Base-by-base conservation (phyloP, 106 monocot species). In the Dendrobium huoshanense region DNA sequence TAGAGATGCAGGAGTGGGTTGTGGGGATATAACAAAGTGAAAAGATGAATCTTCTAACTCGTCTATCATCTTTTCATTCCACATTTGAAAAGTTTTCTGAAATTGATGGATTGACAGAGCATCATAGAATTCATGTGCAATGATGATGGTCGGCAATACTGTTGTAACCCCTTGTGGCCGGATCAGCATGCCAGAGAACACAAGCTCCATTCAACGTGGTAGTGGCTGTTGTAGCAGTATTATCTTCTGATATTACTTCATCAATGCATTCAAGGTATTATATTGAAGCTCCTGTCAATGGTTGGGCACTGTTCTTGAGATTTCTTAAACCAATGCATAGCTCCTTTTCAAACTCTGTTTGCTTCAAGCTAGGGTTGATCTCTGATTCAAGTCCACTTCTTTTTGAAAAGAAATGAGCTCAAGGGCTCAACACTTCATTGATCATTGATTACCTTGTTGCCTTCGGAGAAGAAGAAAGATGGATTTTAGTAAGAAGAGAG, bases 41-140 rank as follows among this genome's bases (percentile, higher is more conserved):
- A 98, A 95, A 61, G 77, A 81, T 59, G 92, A 94, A 86, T 98
- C 87, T 81, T 94, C 94, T 79, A 84, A 79, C 33, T 92, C 65
- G 84, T 98, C 91, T 82, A 97, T 59, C 98, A 98, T 95, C 75
- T 93, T 98, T 72, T 98, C 98, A 81, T 89, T 91, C 98, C 98
- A 98, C 49, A 94, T 94, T 82, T 84, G 85, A 47, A 89, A 68
- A 73, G 88, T 54, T 92, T 91, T 98, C 98, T 98, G 94, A 29
- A 29, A 29, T 29, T 29, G 29, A 29, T 29, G 29, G 29, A 29
- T 29, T 29, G 29, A 29, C 29, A 29, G 29, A 29, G 29, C 29
- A 29, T 29, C 29, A 29, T 29, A 29, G 29, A 29, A 29, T 29
- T 29, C 29, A 29, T 29, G 29, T 29, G 29, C 29, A 29, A 29